Evolutionary conservation across 2,329 filamentous ascomycete species (phyloP).

Genomic region (Trichophyton mentagrophytes): DNA sequence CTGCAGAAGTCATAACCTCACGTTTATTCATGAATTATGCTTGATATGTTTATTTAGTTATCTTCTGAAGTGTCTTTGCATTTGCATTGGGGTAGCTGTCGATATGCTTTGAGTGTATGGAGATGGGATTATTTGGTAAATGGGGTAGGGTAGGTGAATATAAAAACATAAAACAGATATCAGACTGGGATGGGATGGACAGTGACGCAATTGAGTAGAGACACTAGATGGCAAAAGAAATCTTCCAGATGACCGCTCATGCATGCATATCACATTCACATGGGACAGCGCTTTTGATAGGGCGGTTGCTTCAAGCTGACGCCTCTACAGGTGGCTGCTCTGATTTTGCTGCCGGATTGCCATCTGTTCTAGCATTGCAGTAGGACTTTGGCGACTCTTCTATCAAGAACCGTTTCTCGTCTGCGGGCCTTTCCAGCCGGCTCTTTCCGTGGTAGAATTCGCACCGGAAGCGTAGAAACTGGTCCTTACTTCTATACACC

Average conservation of each 20-base stretch:
- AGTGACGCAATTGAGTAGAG: background rate
- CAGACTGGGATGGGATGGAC: background rate
- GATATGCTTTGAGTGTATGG: background rate
- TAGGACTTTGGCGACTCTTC: constrained; percentile 24
- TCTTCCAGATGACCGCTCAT: background rate
- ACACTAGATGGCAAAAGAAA: background rate
- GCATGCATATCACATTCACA: background rate
- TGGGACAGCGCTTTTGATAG: background rate
- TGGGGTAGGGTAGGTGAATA: background rate
- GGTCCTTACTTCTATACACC: constrained; percentile 47
- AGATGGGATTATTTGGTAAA: background rate
- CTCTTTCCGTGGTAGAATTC: constrained; percentile 38
- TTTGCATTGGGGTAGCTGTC: background rate
- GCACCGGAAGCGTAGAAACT: constrained; percentile 32
- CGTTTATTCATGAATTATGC: background rate
- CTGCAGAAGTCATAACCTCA: background rate
- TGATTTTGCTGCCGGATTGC: background rate
- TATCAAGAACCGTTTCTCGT: constrained; percentile 30
- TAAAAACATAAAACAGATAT: background rate
- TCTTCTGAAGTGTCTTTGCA: background rate
- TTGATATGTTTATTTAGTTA: background rate
- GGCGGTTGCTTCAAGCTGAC: background rate
- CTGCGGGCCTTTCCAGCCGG: constrained; percentile 27
- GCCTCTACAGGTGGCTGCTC: background rate
- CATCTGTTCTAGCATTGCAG: constrained; percentile 12